Conservation (phyloP, 1,284 basidiomycete genomes). For the Boletus sp. region DNA sequence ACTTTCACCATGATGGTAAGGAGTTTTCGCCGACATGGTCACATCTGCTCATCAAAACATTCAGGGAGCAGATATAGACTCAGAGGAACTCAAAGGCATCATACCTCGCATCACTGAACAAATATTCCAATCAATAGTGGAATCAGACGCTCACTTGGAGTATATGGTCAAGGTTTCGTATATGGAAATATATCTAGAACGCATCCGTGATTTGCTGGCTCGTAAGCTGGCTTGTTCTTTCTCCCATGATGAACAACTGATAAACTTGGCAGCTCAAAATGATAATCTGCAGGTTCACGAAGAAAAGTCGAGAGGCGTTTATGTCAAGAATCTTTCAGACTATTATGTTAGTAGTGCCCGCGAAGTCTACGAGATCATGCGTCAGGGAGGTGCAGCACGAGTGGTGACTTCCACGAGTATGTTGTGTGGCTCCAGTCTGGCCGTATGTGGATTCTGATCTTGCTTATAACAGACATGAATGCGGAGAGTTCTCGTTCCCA, state of each 20-base stretch:
- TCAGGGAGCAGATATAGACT: conserved; percentile 96
- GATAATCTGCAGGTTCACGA: conserved; percentile 99
- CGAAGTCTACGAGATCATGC: conserved; percentile 99
- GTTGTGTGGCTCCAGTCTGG: conserved; percentile 29
- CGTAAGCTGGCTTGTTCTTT: conserved; percentile 57
- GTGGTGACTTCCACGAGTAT: conserved; percentile 94
- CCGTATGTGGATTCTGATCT: conserved; percentile 6
- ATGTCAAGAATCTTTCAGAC: conserved; percentile 96
- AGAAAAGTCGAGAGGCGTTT: conserved; percentile 96
- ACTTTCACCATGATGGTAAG: conserved; percentile 96
- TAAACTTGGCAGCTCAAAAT: conserved; percentile 73
- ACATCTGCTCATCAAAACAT: conserved; percentile 13
- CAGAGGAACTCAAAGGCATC: conserved; percentile 87
- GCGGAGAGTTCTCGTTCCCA: conserved; percentile 98
- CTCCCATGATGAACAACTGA: conserved; percentile 1
- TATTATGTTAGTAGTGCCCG: conserved; percentile 95
- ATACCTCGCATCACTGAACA: conserved; percentile 99
- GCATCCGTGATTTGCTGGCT: conserved; percentile 91
- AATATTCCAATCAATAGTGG: conserved; percentile 96
- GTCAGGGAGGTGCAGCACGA: conserved; percentile 87
- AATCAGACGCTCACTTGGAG: conserved; percentile 92
- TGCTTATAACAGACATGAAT: conserved; percentile 87
- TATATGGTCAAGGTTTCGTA: conserved; percentile 99
- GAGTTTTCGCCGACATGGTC: conserved; percentile 11
- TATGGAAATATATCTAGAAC: conserved; percentile 99